Conservation (phyloP, 2,329 filamentous ascomycete species). For the Fonsecaea erecta region DNA sequence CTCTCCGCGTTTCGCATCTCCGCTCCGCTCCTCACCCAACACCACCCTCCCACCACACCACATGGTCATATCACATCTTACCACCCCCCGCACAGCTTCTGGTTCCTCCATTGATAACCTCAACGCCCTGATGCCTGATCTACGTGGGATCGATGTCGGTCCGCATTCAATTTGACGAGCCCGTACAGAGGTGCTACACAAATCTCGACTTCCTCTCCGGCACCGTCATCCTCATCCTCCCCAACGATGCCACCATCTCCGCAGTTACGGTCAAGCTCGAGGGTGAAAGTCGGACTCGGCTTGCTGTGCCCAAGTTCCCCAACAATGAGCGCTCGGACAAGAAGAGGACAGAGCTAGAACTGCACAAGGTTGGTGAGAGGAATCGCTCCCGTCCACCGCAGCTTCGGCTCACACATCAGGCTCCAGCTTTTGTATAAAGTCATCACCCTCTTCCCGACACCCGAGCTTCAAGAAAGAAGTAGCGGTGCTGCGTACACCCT, state of each 20-base stretch:
- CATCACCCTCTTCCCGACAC: constrained; percentile 52
- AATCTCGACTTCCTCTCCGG: constrained; percentile 55
- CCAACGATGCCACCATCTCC: constrained; percentile 50
- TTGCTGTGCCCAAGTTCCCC: constrained; percentile 48
- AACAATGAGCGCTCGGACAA: constrained; percentile 52
- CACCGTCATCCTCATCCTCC: constrained; percentile 50
- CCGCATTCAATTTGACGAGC: constrained; percentile 50
- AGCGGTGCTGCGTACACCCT: constrained; percentile 50
- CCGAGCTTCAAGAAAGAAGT: constrained; percentile 46
- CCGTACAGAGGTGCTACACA: constrained; percentile 50
- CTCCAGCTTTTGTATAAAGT: constrained; percentile 55
- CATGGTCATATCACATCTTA: constrained; percentile 4
- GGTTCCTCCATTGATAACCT: constrained; percentile 1
- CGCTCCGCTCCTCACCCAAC: no score
- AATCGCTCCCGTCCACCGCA: constrained; percentile 5
- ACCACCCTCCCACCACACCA: constrained; percentile 9
- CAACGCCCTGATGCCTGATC: constrained; percentile 32
- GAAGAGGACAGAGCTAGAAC: constrained; percentile 54
- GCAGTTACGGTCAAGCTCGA: constrained; percentile 56
- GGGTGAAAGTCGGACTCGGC: constrained; percentile 53
- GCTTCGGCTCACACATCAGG: constrained; percentile 15
- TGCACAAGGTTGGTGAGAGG: constrained; percentile 51
- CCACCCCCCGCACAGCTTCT: constrained; percentile 1
- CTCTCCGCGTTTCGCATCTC: constrained; percentile 15
- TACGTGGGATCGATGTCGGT: constrained; percentile 48